Evolutionary conservation across 176 grass and related monocot species (phyloP), one percentile per base, ranked within the genome.

Genomic region (Carex parvula): DNA sequence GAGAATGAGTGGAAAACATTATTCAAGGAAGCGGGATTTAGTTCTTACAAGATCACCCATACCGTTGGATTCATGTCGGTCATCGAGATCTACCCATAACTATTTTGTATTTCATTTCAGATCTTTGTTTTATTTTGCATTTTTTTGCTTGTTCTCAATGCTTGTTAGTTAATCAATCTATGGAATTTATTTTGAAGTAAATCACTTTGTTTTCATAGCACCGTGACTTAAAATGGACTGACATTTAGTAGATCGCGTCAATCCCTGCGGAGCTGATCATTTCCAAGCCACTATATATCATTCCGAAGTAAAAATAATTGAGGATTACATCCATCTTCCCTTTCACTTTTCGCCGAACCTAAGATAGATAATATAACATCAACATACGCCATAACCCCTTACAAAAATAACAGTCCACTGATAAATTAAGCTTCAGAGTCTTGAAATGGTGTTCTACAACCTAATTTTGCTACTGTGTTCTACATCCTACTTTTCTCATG

Each of bases 71-170:
- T 83, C 5, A 66, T 65, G 13, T 83, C 89, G 0, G 6, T 88
- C 13, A 91, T 91, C 24, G 76, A 91, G 22, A 70, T 85, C 21
- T 88, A 82, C 62, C 83, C 87, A n/a, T 86, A 87, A 73, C 58
- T 12, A 42, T 10, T 74, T 26, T 61, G 17, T n/a, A 0, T 46
- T 20, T 8, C 44, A 20, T 16, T 71, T 71, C 18, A 20, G 7
- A 44, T 71, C 68, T 11, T 20, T 7, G 0, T 70, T 18, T 35
- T 14, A 20, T 44, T 29, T 41, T 42, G 6, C 0, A 0, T 15
- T 20, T 4, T 0, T 70, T 70, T 70, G 5, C 35, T 42, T 44
- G 12, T 57, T 57, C 55, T 70, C 18, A 42, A 70, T 39, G 67
- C 35, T 44, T 70, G 5, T 16, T 15, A 11, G 35, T 42, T 8